Evolutionary conservation across 78 protist species (phyloP), one percentile per base, ranked within the genome.

Genomic region (Neovahlkampfia damariscottae): DNA sequence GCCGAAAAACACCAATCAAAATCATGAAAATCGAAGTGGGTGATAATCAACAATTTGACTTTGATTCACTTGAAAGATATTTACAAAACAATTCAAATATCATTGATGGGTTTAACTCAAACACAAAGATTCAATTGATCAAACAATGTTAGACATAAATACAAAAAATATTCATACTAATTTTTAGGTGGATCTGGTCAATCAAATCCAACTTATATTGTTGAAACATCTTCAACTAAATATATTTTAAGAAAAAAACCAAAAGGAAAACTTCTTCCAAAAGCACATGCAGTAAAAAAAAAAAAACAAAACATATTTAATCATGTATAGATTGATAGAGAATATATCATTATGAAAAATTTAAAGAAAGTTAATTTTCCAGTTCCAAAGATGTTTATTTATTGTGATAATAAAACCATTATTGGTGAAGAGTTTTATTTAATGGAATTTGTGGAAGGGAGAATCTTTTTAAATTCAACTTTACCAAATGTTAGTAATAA

Each of bases 301-400:
- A n/a, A n/a, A n/a, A n/a, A n/a, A n/a, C n/a, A n/a, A n/a, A n/a
- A n/a, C n/a, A n/a, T n/a, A n/a, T n/a, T n/a, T n/a, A n/a, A n/a
- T n/a, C n/a, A n/a, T n/a, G n/a, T n/a, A n/a, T n/a, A n/a, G n/a
- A 59, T 86, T 38, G 90, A 82, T 38, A 58, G 90, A 0, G 90
- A 86, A 70, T 82, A 10, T 71, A 19, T 19, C 29, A 35, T 81
- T 29, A 29, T 77, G 32, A 1, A 8, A 0, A 83, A 74, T 5
- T 75, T 85, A 10, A 4, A 8, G 8, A 70, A 32, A n/a, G 36
- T 30, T 5, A 7, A 66, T 5, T 77, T 87, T 2, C 91, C 91
- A 30, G 88, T 84, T 10, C 86, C 91, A 6, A 5, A 28, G 2
- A n/a, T 3, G 38, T 32, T 37, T 29, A 5, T 5, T 31, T 68